Percentiles rank a stretch among this genome's conserved stretches.
phyloP scores from a whole-genome alignment of 225 moss, liverwort and hornwort species.

The Physcomitrium patens region DNA sequence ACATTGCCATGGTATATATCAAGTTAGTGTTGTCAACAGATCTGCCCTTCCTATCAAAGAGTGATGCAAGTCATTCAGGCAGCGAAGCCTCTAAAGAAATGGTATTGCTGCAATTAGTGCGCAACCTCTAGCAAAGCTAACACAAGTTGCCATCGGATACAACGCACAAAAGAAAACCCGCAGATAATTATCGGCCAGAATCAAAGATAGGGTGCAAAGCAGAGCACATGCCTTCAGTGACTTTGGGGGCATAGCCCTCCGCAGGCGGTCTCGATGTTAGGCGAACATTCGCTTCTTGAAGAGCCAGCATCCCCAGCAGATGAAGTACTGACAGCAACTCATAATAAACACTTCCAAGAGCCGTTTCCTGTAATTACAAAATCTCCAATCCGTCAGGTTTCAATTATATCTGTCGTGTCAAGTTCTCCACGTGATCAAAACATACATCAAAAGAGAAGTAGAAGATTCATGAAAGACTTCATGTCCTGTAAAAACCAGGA shows the following conservation, averaged over 20 bases:
- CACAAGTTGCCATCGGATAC: slow-evolving; percentile 32
- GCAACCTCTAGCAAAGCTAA: slow-evolving; percentile 14
- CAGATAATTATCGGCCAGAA: slow-evolving; percentile 30
- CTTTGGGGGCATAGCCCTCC: not conserved
- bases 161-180: slow-evolving; percentile 28
- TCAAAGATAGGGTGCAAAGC: slow-evolving; percentile 10
- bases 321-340: not conserved
- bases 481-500: not conserved
- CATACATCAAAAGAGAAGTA: no score
- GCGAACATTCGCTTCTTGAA: not conserved
- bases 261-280: not conserved
- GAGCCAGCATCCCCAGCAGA: not conserved
- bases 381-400: not conserved
- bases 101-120: not conserved
- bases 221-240: slow-evolving; percentile 1
- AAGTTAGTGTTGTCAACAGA: not conserved
- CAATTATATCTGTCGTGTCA: not conserved
- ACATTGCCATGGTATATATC: not conserved
- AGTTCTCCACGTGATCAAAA: not conserved
- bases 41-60: not conserved
- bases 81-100: slow-evolving; percentile 17
- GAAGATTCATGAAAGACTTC: no score
- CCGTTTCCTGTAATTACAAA: slow-evolving; percentile 31
- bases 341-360: not conserved
- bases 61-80: slow-evolving; percentile 23